These are phyloP conservation scores for Magnolia kwangsiensis DNA, from an alignment of 164 flowering plant genomes.

Conservation along the genomic window DNA sequence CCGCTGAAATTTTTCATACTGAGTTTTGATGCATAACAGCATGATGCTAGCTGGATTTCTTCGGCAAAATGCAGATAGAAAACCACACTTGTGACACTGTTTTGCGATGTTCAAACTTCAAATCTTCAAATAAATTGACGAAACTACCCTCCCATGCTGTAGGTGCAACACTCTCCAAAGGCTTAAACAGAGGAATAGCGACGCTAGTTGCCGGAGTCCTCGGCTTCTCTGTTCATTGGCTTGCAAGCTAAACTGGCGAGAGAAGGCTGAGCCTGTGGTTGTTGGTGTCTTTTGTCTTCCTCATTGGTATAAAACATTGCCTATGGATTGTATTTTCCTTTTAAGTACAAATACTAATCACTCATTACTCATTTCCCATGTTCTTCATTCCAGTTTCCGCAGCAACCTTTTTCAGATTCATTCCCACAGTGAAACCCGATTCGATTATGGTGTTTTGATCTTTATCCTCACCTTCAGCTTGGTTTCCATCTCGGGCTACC, in stretches of 20 bases:
- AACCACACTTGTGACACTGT: no score
- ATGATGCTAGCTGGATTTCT: no score
- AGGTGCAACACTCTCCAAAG: slow-evolving; percentile 70
- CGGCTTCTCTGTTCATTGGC: slow-evolving; percentile 57
- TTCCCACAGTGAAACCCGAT: slow-evolving; percentile 61
- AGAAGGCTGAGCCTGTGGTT: slow-evolving; percentile 54
- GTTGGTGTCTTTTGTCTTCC: slow-evolving; percentile 55
- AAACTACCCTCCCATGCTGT: neutral
- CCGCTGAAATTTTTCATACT: no score
- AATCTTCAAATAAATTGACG: no score
- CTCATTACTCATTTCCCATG: neutral
- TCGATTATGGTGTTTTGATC: slow-evolving; percentile 75
- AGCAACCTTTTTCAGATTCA: slow-evolving; percentile 55
- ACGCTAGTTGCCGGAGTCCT: slow-evolving; percentile 67
- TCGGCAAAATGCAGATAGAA: no score
- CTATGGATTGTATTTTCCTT: neutral
- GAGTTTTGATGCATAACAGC: no score
- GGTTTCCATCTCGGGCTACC: slow-evolving; percentile 68
- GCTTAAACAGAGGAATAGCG: slow-evolving; percentile 67
- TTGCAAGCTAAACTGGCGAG: slow-evolving; percentile 51
- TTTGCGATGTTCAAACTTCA: no score
- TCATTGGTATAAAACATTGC: slow-evolving; percentile 41
- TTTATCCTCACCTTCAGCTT: slow-evolving; percentile 75
- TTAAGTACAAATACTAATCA: neutral
- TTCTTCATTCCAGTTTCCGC: slow-evolving; percentile 40